Evolutionary conservation across 2,329 filamentous ascomycete species (phyloP), one percentile per base, ranked within the genome.

Genomic region (Phialophora tarda): DNA sequence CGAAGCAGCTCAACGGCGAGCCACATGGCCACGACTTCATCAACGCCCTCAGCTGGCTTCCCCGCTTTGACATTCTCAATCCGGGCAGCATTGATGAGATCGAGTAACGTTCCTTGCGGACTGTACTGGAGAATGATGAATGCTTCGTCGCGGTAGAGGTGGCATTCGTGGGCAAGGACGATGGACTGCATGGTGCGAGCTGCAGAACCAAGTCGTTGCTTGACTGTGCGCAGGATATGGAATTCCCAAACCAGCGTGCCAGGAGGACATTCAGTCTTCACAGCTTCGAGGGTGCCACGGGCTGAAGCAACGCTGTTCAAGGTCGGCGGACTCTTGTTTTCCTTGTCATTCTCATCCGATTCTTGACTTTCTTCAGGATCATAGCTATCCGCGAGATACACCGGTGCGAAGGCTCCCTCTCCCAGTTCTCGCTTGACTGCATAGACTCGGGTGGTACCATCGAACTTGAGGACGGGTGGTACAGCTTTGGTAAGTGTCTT

Each of bases 191-290:
- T 84, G 0, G 90, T 89, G 14, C 94, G 88, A 7, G 79, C 71
- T 66, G 90, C 81, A 8, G 71, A 69, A 0, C 89, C 90, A 0
- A 99, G 83, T 0, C 95, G 90, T 24, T 86, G 82, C 70, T 94
- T 91, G 1, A 91, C 88, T 63, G 92, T 86, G 1, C 92, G 89
- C 82, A 98, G 92, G 78, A 99, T 96, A 79, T 97, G 91, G 75
- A 98, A 99, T 76, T 99, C 95, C 95, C 95, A 99, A 0, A 66
- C 64, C 10, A 72, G 53, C 38, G 69, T 72, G 4, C 89, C 90
- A 0, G 94, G 91, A 0, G 93, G 92, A 34, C 90, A 86, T 79
- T 99, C 95, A 88, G 97, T 93, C 79, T 99, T 99, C 72, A 99
- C 84, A 1, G 95, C 95, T 78, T 97, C 93, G 4, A 95, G 83